Conservation (phyloP, 805 yeast species). For the Saccharomycopsis lassenensis region DNA sequence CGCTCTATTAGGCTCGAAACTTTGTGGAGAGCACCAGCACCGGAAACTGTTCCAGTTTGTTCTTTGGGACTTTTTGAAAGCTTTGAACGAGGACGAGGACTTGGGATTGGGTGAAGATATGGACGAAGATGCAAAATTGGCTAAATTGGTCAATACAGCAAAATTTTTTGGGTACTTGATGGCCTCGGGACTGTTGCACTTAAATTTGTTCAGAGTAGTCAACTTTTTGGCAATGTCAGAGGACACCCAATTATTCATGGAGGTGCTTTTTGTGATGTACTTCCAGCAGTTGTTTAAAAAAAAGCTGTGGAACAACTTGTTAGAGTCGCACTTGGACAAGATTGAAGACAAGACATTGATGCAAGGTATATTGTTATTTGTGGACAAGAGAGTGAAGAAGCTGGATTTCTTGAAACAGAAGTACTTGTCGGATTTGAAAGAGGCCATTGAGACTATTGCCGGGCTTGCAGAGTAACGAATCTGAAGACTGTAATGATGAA, state of each 20-base stretch:
- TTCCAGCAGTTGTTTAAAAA: constrained; percentile 54
- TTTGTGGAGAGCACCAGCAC: constrained; percentile 64
- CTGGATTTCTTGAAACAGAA: constrained; percentile 44
- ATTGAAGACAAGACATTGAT: constrained; percentile 44
- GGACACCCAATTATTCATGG: constrained; percentile 60
- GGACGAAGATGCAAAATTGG: constrained; percentile 44
- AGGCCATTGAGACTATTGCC: neutral
- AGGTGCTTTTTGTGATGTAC: constrained; percentile 58
- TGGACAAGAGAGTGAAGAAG: constrained; percentile 34
- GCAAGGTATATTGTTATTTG: constrained; percentile 57
- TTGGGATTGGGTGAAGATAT: constrained; percentile 23
- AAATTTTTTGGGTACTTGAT: constrained; percentile 69
- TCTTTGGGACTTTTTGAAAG: constrained; percentile 78
- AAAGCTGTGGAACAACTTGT: constrained; percentile 23
- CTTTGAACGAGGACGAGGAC: constrained; percentile 39
- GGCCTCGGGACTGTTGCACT: constrained; percentile 60
- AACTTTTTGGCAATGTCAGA: constrained; percentile 57
- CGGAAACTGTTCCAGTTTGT: constrained; percentile 80
- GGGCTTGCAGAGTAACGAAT: neutral
- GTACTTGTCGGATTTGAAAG: constrained; percentile 25
- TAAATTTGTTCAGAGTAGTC: constrained; percentile 62
- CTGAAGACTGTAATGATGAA: no score
- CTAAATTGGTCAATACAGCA: constrained; percentile 61
- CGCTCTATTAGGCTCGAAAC: constrained; percentile 62
- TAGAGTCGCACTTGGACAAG: constrained; percentile 27